A percentile compares a stretch with the other conserved stretches of the same genome.
phyloP scores from a whole-genome alignment of 1,284 basidiomycete species.

The Agroathelia rolfsii region DNA sequence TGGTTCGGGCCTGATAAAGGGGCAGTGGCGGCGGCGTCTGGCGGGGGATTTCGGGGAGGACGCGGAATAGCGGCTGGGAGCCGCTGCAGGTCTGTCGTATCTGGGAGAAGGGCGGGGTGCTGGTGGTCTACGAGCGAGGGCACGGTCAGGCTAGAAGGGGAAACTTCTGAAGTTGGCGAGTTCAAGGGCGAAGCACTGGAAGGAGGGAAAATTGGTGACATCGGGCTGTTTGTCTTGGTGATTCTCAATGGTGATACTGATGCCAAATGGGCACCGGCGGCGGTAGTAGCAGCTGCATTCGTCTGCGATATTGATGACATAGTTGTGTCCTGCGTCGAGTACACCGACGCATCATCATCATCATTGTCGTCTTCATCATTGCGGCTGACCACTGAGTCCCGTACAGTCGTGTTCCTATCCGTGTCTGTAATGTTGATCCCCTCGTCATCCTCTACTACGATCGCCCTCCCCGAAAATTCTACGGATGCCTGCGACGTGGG shows the following conservation, averaged over 20 bases:
- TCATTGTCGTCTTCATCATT: neutral
- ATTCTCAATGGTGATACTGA: no score
- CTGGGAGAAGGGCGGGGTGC: constrained; percentile 11
- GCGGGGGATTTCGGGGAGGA: constrained; percentile 19
- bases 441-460: constrained; percentile 31
- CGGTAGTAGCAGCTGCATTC: no score
- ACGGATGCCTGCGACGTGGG: no score
- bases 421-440: constrained; percentile 7
- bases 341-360: constrained; percentile 2
- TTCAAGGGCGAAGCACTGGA: constrained; percentile 8
- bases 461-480: no score
- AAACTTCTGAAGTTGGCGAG: constrained; percentile 5
- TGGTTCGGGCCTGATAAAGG: constrained; percentile 12
- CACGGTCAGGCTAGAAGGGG: constrained; percentile 10
- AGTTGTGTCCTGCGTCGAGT: constrained; percentile 7
- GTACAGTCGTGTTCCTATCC: no score
- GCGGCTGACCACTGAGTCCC: constrained; percentile 5
- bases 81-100: constrained; percentile 12
- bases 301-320: constrained; percentile 4
- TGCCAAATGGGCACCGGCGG: no score
- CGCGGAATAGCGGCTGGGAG: constrained; percentile 19
- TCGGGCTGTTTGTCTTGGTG: constrained; percentile 18
- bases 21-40: constrained; percentile 11
- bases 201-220: constrained; percentile 9
- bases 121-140: constrained; percentile 10